Base-by-base conservation (phyloP, 73 alveolate species). In the Tetrahymena malaccensis region DNA sequence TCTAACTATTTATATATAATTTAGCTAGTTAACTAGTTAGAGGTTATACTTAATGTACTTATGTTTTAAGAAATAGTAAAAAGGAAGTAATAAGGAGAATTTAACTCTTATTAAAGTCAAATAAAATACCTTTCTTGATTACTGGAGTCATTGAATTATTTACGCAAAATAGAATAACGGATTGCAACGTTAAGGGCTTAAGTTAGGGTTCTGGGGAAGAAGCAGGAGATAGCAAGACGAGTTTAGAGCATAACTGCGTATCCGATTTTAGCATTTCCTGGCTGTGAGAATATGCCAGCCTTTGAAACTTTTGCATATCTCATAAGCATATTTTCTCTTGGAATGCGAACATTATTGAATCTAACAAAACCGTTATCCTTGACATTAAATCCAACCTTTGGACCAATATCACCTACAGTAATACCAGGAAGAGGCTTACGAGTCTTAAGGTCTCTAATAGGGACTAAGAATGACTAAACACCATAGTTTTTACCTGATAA, bases 291-390 rank as follows among this genome's bases (percentile, higher is more conserved):
- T 56, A 94, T 94, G 0, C 99, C 99, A 27, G 95, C 97, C 44
- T 96, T 94, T 21, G 95, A 97, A 27, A 98, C 97, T 94, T 96
- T 96, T 12, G 98, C 97, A 94, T 94, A 98, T 55, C 99, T 96
- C 97, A 93, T 96, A 33, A 98, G 98, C 99, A 98, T 97, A 35
- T 96, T 93, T 31, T 93, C 97, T 93, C 99, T 97, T 6, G 99
- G 99, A 94, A 98, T 98, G 50, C 99, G 94, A 21, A 97, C 98
- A 94, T 97, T 96, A 33, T 95, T 85, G 94, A 98, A 94, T n/a
- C 96, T 97, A 94, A 98, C 58, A 94, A 84, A 98, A 34, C 99
- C 99, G 94, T 98, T 98, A 94, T 98, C 99, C 94, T 98, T 97
- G 94, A 97, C 94, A 56, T 96, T 96, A 84, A 94, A 97, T 35